Base-by-base conservation (phyloP, 176 grass and related monocot genomes). In the Phoenix dactylifera region DNA sequence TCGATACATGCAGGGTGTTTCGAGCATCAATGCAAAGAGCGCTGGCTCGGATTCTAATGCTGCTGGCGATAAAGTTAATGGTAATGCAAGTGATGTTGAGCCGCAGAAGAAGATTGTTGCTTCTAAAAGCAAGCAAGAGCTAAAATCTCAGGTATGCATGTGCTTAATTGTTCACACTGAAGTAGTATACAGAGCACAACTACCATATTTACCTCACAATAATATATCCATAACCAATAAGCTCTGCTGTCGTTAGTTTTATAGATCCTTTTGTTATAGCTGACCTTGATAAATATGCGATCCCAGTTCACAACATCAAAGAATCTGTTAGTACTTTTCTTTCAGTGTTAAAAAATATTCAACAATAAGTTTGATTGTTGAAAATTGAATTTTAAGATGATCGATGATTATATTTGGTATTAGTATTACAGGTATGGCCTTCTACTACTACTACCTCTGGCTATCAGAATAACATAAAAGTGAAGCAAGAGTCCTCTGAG, bases 1-100 rank as follows among this genome's bases (percentile, higher is more conserved):
- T n/a, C 49, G 71, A 18, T 74, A 74, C 58, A 83, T 98, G 94
- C 81, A 88, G 69, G 87, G 88, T 54, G 64, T 92, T 71, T 89
- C 81, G 54, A 88, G 83, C 64, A 91, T 69, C 63, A 86, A 71
- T 7, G 68, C 74, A 1, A 95, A 84, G 77, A 72, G 48, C 57
- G 74, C 52, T 44, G 71, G 55, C 74, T 73, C 78, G 9, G 81
- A 98, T 39, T 79, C 70, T 9, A 87, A 75, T 74, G 73, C 66
- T 58, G 68, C 79, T 28, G 75, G 71, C 52, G 80, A 92, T 12
- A 97, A 82, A 76, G 64, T 62, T 69, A 77, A 69, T 80, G 82
- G 77, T 60, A 76, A 74, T 35, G 79, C 62, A 53, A 74, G 66
- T 14, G 16, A 50, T 64, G 73, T 58, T 60, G 82, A 88, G 54